A percentile compares a stretch with the other conserved stretches of the same genome.
Evolutionary conservation across 106 monocot genomes (phyloP).

Genomic region (Apostasia shenzhenica): DNA sequence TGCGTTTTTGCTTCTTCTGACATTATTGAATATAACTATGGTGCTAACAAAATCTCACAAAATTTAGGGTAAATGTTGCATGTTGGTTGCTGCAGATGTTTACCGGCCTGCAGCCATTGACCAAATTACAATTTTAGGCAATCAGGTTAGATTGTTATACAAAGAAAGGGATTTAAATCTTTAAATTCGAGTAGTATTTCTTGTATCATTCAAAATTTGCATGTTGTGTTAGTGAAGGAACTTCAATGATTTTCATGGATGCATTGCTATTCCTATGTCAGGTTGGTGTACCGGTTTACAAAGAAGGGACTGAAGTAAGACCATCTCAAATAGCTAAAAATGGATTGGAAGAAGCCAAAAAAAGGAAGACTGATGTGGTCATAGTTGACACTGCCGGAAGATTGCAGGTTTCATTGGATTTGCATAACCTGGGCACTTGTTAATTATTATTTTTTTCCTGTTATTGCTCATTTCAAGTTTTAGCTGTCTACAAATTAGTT

Average conservation of each 20-base stretch:
- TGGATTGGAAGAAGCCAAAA: conserved; percentile 89
- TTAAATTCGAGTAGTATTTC: neutral
- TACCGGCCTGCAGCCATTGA: conserved; percentile 97
- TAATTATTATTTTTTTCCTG: too few species aligned
- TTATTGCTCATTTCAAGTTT: too few species aligned
- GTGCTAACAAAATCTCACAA: conserved; percentile 30
- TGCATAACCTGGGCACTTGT: neutral
- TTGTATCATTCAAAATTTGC: neutral
- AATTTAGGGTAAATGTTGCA: conserved; percentile 93
- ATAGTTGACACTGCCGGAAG: conserved; percentile 97
- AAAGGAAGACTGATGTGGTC: conserved; percentile 66
- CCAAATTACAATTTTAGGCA: conserved; percentile 78
- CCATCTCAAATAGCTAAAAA: conserved; percentile 77
- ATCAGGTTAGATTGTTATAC: conserved; percentile 44
- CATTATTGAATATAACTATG: neutral
- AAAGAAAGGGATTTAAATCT: neutral
- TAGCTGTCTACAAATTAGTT: too few species aligned
- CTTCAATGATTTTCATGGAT: neutral
- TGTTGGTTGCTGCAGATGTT: conserved; percentile 95
- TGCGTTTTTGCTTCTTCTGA: neutral
- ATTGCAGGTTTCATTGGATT: conserved; percentile 50
- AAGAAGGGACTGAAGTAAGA: conserved; percentile 66
- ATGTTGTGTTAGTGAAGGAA: too few species aligned
- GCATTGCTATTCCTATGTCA: conserved; percentile 15
- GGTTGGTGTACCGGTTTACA: conserved; percentile 82